phyloP scores from a whole-genome alignment of 2,329 filamentous ascomycete species.

The Fusarium sp. region DNA sequence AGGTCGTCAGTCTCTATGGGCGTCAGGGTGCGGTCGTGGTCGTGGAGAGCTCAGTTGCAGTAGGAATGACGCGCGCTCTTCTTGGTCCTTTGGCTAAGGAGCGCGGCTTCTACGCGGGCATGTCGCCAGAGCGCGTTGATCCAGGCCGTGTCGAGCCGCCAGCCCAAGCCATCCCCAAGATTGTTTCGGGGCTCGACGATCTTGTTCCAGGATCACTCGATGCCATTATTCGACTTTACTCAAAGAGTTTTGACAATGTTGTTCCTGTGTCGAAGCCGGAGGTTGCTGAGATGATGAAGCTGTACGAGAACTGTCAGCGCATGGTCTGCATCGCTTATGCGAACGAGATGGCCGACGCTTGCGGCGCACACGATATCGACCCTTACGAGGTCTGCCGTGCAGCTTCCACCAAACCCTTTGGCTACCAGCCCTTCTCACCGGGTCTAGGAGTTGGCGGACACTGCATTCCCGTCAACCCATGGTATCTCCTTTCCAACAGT shows the following conservation, averaged over 20 bases:
- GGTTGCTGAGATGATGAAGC: constrained; percentile 68
- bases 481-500: constrained; percentile 63
- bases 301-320: constrained; percentile 69
- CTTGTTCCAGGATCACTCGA: constrained; percentile 58
- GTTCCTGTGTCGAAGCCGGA: constrained; percentile 64
- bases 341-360: constrained; percentile 69
- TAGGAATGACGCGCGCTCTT: constrained; percentile 65
- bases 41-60: constrained; percentile 65
- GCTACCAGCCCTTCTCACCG: constrained; percentile 62
- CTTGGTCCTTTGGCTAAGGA: constrained; percentile 59
- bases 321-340: constrained; percentile 67
- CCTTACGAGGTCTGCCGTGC: constrained; percentile 63
- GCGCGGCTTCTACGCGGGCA: constrained; percentile 59
- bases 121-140: constrained; percentile 66
- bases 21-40: constrained; percentile 61
- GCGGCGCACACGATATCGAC: constrained; percentile 58
- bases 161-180: constrained; percentile 61
- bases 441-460: constrained; percentile 66
- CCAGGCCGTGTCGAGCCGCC: constrained; percentile 59
- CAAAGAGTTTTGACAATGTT: constrained; percentile 59
- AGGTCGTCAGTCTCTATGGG: constrained; percentile 56
- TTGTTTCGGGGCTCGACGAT: constrained; percentile 65
- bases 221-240: constrained; percentile 59
- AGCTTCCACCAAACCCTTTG: constrained; percentile 65
- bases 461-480: constrained; percentile 68